These are phyloP conservation scores for Cladosporium sp. DNA, from an alignment of 2,329 filamentous ascomycete genomes.

Conservation along the genomic window DNA sequence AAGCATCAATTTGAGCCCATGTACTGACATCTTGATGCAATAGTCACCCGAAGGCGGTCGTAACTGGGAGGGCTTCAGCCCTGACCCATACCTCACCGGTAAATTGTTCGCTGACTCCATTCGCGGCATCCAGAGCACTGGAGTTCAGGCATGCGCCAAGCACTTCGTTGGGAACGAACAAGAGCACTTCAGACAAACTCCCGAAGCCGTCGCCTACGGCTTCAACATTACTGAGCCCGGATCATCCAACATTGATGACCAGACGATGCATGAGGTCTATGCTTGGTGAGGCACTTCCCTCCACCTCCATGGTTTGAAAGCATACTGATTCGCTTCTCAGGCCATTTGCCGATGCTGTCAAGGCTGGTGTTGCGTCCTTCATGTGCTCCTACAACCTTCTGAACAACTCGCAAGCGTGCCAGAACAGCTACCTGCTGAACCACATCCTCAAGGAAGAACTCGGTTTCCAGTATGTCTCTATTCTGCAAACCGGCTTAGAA, in stretches of 20 bases:
- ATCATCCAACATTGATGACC: conserved; percentile 70
- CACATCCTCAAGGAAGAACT: conserved; percentile 81
- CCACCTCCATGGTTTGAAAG: conserved; percentile 37
- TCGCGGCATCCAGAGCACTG: conserved; percentile 42
- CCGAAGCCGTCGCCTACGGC: conserved; percentile 35
- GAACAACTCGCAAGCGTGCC: conserved; percentile 61
- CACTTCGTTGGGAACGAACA: conserved; percentile 66
- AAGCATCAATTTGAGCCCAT: neutral
- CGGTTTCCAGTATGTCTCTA: conserved; percentile 63
- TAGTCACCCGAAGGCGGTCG: conserved; percentile 63
- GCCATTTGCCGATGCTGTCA: conserved; percentile 77
- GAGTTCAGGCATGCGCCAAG: conserved; percentile 46
- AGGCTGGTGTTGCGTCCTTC: conserved; percentile 74
- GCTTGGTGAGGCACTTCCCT: conserved; percentile 75
- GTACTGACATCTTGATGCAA: neutral
- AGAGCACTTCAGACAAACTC: conserved; percentile 47
- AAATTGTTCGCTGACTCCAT: conserved; percentile 44
- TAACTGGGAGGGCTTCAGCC: conserved; percentile 62
- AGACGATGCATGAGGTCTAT: conserved; percentile 75
- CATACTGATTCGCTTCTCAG: conserved; percentile 56
- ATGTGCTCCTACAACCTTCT: conserved; percentile 76
- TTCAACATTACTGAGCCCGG: conserved; percentile 53
- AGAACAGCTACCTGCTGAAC: conserved; percentile 79
- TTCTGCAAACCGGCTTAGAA: neutral
- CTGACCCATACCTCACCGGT: conserved; percentile 48